Evolutionary conservation across 495 filamentous ascomycete species (phyloP), one percentile per base, ranked within the genome.

Genomic region (Cladorrhinum samala): DNA sequence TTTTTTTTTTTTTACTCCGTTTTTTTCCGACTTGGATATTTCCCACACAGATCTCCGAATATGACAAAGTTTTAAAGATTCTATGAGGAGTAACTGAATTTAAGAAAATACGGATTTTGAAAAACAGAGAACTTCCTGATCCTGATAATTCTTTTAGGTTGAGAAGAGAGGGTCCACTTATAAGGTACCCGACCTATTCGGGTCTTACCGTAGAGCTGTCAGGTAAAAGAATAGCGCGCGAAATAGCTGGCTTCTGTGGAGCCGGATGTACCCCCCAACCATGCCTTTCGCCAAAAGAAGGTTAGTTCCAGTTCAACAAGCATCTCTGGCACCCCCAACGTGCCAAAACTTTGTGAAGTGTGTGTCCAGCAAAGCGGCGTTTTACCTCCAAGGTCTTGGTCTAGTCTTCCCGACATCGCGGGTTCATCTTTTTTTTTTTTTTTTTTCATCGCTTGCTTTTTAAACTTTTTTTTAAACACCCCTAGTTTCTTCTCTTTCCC

Each of bases 271-370:
- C 6, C 50, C 49, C 49, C 49, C 50, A 27, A 45, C 50, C 50
- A 45, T 19, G 21, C 30, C 46, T 14, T 17, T 43, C 16, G 39
- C 50, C 27, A 36, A 27, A 46, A 52, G n/a, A 19, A 38, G 50
- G 39, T 24, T 52, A 52, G 50, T 7, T 33, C 39, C 9, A 16
- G 40, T 52, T 52, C 50, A 52, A 52, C 50, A 52, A 52, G 50
- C 41, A 44, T 44, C 41, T 9, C 50, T 52, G 50, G 30, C 50
- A 39, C 50, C 42, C 42, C 50, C 41, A 44, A 21, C 16, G 20
- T 17, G 41, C 50, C 39, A 19, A 52, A 52, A 52, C 41, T 37
- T 52, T 33, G 5, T 43, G 20, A 52, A 52, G 42, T 37, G 41
- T 33, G 5, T 43, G 20, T 19, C 20, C 46, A 49, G 46, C 46